Conservation (phyloP, 75 land plant genomes). For the Cunninghamia lanceolata region DNA sequence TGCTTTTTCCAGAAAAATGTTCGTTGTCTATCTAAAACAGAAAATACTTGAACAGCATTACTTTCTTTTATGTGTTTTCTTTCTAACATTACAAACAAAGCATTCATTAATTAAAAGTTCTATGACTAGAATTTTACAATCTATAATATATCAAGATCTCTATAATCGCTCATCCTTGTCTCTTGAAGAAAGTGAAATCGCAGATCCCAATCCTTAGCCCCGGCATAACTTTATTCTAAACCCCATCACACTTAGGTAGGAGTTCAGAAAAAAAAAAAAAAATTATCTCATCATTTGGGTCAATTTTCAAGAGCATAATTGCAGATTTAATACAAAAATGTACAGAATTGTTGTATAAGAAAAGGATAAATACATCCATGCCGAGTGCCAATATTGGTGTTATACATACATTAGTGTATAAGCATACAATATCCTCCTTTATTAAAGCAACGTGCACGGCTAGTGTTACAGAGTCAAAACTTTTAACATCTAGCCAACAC, state of each 20-base stretch:
- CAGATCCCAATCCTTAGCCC: background rate
- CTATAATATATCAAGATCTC: background rate
- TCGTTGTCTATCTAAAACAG: background rate
- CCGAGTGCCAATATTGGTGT: background rate
- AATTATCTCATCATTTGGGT: background rate
- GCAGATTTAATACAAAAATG: background rate
- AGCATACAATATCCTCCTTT: background rate
- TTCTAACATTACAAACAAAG: background rate
- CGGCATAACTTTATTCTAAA: background rate
- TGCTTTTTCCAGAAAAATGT: background rate
- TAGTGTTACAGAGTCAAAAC: background rate
- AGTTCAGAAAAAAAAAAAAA: background rate
- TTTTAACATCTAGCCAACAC: constrained; percentile 65
- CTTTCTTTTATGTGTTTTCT: background rate
- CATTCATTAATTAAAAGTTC: background rate
- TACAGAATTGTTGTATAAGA: background rate
- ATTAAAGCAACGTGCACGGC: background rate
- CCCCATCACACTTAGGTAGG: background rate
- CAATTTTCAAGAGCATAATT: background rate
- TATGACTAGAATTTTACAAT: background rate
- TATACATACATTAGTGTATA: background rate
- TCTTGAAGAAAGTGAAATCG: background rate
- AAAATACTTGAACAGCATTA: background rate
- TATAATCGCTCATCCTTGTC: background rate
- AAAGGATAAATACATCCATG: background rate